Percentiles rank a stretch among this genome's conserved stretches.
Conservation (phyloP, 192 early-diverging fungal genomes). For the Spizellomyces punctatus region DNA sequence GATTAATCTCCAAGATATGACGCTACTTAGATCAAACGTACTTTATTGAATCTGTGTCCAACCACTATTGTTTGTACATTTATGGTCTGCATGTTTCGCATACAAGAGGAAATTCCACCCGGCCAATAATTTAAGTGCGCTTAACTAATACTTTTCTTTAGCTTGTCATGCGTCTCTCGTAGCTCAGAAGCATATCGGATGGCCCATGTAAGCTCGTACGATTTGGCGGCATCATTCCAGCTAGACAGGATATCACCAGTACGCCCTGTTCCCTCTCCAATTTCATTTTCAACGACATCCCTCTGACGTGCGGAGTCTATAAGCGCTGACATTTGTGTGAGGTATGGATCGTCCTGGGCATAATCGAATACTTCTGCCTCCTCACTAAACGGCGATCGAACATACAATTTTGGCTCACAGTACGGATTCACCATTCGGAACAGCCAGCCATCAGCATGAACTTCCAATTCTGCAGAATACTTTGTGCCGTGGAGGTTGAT, state of each 20-base stretch:
- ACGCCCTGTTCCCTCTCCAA: neutral
- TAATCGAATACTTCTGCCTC: neutral
- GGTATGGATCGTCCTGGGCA: constrained; percentile 8
- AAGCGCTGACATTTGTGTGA: neutral
- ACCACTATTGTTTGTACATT: neutral
- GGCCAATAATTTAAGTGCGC: neutral
- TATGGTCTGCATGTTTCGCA: neutral
- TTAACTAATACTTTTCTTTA: neutral
- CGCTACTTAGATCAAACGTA: no score
- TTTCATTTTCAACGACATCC: neutral
- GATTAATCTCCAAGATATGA: neutral
- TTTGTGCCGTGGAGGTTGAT: constrained; percentile 2
- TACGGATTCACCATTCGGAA: constrained; percentile 5
- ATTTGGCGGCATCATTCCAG: neutral
- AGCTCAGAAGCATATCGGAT: constrained; percentile 2
- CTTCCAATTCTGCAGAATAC: constrained; percentile 1
- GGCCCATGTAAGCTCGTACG: constrained; percentile 17
- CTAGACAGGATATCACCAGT: neutral
- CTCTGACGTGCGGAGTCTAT: neutral
- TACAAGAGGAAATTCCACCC: neutral
- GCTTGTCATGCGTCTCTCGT: neutral
- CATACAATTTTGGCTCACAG: neutral
- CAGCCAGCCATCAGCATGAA: constrained; percentile 1
- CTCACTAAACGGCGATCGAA: constrained; percentile 1
- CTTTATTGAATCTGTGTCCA: no score